Evolutionary conservation across 2,329 filamentous ascomycete genomes (phyloP).

Genomic region (Teratosphaeria nubilosa): DNA sequence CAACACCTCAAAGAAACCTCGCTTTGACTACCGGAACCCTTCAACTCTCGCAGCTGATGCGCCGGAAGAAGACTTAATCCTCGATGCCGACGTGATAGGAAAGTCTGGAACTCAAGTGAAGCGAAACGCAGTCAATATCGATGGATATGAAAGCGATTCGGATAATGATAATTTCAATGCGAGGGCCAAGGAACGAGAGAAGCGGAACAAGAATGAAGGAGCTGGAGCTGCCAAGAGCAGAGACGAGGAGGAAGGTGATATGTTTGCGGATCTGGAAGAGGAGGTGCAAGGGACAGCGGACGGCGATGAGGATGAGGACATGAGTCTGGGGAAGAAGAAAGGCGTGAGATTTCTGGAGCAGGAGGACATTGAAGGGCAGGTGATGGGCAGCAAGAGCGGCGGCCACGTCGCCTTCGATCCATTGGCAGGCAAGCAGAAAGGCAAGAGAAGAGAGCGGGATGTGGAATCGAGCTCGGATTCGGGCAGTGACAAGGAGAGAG

Average conservation of each 20-base stretch:
- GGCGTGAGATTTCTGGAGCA: slow-evolving; percentile 50
- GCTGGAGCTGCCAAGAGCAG: slow-evolving; percentile 24
- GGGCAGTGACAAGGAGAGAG: slow-evolving; percentile 48
- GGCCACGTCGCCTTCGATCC: slow-evolving; percentile 53
- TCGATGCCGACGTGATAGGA: slow-evolving; percentile 90
- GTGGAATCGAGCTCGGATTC: slow-evolving; percentile 17
- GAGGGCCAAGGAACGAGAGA: slow-evolving; percentile 41
- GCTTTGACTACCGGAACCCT: slow-evolving; percentile 90
- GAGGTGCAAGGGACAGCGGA: slow-evolving; percentile 33
- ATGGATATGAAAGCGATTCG: slow-evolving; percentile 88
- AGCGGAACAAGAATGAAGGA: slow-evolving; percentile 27
- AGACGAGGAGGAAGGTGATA: slow-evolving; percentile 64
- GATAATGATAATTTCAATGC: slow-evolving; percentile 85
- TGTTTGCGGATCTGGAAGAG: slow-evolving; percentile 67
- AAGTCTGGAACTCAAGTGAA: slow-evolving; percentile 62
- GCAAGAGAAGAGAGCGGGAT: slow-evolving; percentile 24
- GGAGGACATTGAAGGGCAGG: slow-evolving; percentile 69
- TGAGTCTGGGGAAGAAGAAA: slow-evolving; percentile 47
- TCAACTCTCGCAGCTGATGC: slow-evolving; percentile 80
- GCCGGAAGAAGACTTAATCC: slow-evolving; percentile 55
- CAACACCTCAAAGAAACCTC: slow-evolving; percentile 64
- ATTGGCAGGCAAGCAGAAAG: slow-evolving; percentile 48
- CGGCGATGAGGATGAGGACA: slow-evolving; percentile 44
- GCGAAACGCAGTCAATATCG: slow-evolving; percentile 88
- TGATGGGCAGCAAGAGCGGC: slow-evolving; percentile 60